phyloP scores from a whole-genome alignment of 331 rosid genomes.

The Telfairia occidentalis region DNA sequence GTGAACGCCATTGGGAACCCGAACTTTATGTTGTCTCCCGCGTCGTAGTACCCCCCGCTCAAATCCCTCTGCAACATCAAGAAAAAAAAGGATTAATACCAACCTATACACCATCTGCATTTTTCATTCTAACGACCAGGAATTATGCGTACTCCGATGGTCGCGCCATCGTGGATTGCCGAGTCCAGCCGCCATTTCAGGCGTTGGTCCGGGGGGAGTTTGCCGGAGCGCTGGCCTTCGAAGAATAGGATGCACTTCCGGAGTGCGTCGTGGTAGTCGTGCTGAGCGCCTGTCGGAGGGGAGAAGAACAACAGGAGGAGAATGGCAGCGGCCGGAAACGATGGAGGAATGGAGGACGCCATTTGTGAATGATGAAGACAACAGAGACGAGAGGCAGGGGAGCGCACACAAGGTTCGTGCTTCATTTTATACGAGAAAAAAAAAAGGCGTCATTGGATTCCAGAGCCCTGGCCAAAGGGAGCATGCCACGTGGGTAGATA shows the following conservation, averaged over 20 bases:
- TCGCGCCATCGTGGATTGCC: constrained; percentile 67
- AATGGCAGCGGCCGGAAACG: constrained; percentile 28
- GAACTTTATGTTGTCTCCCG: constrained; percentile 90
- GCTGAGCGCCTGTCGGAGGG: constrained; percentile 24
- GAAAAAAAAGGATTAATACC: too few relatives aligned
- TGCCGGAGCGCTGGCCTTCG: constrained; percentile 97
- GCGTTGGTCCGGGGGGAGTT: constrained; percentile 73
- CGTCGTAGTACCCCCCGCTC: constrained; percentile 90
- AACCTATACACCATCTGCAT: too few relatives aligned
- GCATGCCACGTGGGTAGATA: constrained; percentile 29
- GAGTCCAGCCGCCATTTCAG: constrained; percentile 85
- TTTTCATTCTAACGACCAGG: too few relatives aligned
- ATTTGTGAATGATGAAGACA: too few relatives aligned
- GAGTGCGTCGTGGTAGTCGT: constrained; percentile 75
- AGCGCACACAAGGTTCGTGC: constrained; percentile 17
- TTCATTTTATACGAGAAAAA: constrained; percentile 38
- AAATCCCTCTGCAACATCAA: constrained; percentile 49
- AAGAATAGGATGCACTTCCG: constrained; percentile 85
- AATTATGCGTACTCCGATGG: constrained; percentile 76
- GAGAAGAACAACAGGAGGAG: constrained; percentile 24
- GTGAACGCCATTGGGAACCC: constrained; percentile 98
- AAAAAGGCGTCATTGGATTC: constrained; percentile 71
- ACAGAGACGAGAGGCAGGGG: too few relatives aligned
- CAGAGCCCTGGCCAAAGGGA: constrained; percentile 22
- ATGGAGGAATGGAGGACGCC: constrained; percentile 41